These are phyloP conservation scores for Fusarium phyllophilum DNA, from an alignment of 2,329 filamentous ascomycete species.

Conservation along the genomic window DNA sequence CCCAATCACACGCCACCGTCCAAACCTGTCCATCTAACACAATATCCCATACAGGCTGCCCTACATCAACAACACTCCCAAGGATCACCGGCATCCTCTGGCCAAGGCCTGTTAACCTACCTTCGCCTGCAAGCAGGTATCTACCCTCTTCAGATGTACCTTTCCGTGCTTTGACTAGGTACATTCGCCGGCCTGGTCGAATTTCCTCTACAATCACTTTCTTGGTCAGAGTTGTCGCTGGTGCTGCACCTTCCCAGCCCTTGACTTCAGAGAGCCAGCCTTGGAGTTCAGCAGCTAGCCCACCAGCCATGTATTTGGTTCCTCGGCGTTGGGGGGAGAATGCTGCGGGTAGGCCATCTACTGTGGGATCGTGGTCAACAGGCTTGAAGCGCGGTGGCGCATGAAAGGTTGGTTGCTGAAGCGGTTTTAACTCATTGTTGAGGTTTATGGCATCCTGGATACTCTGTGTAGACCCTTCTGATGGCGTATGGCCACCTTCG, in stretches of 20 bases:
- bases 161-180: constrained; percentile 43
- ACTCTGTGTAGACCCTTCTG: constrained; percentile 22
- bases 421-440: constrained; percentile 30
- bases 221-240: constrained; percentile 24
- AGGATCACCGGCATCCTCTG: constrained; percentile 41
- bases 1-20: constrained; percentile 55
- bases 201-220: constrained; percentile 47
- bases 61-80: constrained; percentile 49
- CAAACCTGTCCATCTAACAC: constrained; percentile 48
- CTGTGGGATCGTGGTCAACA: constrained; percentile 36
- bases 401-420: constrained; percentile 52
- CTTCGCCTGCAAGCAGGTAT: constrained; percentile 53
- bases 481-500: constrained; percentile 6
- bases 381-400: constrained; percentile 54
- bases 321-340: constrained; percentile 53
- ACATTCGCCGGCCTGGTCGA: constrained; percentile 49
- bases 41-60: constrained; percentile 53
- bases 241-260: constrained; percentile 44
- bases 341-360: constrained; percentile 40
- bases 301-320: constrained; percentile 49
- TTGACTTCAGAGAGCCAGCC: constrained; percentile 55
- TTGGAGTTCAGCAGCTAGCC: constrained; percentile 53
- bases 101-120: constrained; percentile 50
- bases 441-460: constrained; percentile 13
- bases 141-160: constrained; percentile 13